phyloP scores from a whole-genome alignment of 441 rosid genomes.

The Gossypium gossypioides region DNA sequence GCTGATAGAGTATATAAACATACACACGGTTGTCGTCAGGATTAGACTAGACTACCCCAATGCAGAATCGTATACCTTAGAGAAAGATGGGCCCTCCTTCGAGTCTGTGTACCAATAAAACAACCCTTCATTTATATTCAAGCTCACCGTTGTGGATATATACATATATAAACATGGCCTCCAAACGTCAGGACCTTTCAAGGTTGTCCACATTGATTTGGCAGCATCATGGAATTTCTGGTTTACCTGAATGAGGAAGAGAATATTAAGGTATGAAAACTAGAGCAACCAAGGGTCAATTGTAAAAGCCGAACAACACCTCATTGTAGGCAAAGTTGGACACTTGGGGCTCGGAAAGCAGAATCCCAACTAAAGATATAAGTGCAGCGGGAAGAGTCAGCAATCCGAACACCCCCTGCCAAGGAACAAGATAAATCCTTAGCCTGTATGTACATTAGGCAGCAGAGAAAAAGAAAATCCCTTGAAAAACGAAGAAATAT shows the following conservation, averaged over 20 bases:
- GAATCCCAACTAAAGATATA: conserved; percentile 49
- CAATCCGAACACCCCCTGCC: conserved; percentile 80
- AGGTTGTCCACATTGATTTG: conserved; percentile 75
- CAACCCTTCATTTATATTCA: conserved; percentile 78
- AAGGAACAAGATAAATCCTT: conserved; percentile 14
- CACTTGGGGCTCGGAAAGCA: conserved; percentile 51
- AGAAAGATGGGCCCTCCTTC: conserved; percentile 65
- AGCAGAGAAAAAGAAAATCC: not conserved
- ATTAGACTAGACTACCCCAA: not conserved
- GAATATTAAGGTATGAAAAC: conserved; percentile 5
- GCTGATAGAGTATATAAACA: not conserved
- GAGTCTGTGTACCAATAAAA: conserved; percentile 91
- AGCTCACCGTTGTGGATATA: conserved; percentile 58
- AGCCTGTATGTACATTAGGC: not conserved
- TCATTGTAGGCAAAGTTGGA: conserved; percentile 52
- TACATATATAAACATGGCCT: conserved; percentile 89
- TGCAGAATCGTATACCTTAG: conserved; percentile 49
- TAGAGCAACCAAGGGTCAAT: conserved; percentile 11
- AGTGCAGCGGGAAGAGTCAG: conserved; percentile 65
- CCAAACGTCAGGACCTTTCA: conserved; percentile 75
- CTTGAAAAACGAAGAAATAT: not conserved
- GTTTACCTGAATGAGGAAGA: conserved; percentile 41
- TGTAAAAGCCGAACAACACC: conserved; percentile 24
- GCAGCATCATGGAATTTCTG: conserved; percentile 62
- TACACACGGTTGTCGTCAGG: not conserved